phyloP scores from a whole-genome alignment of 768 basidiomycete species.

The Leccinum aurantiacum region DNA sequence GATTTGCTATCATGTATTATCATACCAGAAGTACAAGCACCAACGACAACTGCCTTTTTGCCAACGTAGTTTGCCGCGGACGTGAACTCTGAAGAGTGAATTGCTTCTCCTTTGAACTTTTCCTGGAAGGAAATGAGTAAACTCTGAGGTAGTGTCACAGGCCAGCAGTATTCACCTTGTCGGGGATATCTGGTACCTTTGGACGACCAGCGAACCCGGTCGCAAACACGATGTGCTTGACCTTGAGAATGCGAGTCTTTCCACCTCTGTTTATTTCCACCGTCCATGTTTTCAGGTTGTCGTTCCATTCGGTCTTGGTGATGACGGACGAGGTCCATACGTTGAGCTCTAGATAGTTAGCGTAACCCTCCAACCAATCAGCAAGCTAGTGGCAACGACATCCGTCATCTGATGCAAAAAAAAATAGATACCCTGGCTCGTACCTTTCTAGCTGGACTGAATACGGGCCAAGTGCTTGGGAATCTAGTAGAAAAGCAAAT shows the following conservation, averaged over 20 bases:
- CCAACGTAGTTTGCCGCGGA: conserved; percentile 49
- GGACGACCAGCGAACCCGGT: conserved; percentile 50
- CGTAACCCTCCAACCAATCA: conserved; percentile 66
- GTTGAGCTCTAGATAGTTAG: conserved; percentile 56
- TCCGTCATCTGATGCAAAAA: background rate
- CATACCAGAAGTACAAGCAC: conserved; percentile 63
- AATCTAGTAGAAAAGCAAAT: conserved; percentile 14
- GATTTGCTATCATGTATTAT: background rate
- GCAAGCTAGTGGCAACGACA: conserved; percentile 44
- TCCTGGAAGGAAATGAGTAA: conserved; percentile 29
- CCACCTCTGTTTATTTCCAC: conserved; percentile 39
- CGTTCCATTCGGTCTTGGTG: conserved; percentile 38
- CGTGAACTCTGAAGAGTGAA: conserved; percentile 55
- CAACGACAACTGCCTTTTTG: conserved; percentile 68
- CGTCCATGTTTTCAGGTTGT: conserved; percentile 43
- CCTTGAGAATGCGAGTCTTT: conserved; percentile 36
- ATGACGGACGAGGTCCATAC: conserved; percentile 58
- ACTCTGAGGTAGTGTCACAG: background rate
- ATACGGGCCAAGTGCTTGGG: conserved; percentile 47
- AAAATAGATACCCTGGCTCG: background rate
- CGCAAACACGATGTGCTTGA: conserved; percentile 57
- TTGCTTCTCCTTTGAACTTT: conserved; percentile 50
- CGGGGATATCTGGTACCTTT: conserved; percentile 45
- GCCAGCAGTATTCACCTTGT: conserved; percentile 33
- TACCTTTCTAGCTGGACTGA: conserved; percentile 51